A percentile compares a stretch with the other conserved stretches of the same genome.
phyloP scores from a whole-genome alignment of 768 basidiomycete species.

The Cantharellus anzutake region DNA sequence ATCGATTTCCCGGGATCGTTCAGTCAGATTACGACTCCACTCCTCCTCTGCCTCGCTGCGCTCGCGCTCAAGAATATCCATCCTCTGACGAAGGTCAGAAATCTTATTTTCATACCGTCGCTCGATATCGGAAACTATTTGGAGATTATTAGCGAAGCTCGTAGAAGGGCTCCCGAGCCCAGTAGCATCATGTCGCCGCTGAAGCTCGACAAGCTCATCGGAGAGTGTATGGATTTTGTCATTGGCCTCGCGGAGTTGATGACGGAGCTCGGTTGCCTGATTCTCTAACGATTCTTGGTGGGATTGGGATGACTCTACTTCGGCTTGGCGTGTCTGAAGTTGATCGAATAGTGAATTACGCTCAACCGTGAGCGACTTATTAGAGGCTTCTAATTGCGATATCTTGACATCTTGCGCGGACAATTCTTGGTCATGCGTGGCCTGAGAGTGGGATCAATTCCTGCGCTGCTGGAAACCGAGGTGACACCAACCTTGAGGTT shows the following conservation, averaged over 20 bases:
- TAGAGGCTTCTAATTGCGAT: slow-evolving; percentile 43
- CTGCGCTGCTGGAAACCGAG: neutral
- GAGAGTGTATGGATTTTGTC: slow-evolving; percentile 53
- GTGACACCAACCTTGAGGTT: slow-evolving; percentile 40
- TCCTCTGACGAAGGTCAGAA: slow-evolving; percentile 44
- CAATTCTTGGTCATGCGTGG: slow-evolving; percentile 47
- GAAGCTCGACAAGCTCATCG: slow-evolving; percentile 45
- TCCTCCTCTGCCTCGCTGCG: slow-evolving; percentile 73
- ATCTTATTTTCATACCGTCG: slow-evolving; percentile 59
- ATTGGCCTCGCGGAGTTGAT: slow-evolving; percentile 62
- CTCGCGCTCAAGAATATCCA: slow-evolving; percentile 57
- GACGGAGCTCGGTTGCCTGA: slow-evolving; percentile 68
- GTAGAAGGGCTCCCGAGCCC: slow-evolving; percentile 24
- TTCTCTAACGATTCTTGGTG: slow-evolving; percentile 57
- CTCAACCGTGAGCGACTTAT: slow-evolving; percentile 50
- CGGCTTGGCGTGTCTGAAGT: slow-evolving; percentile 74
- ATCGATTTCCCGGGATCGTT: slow-evolving; percentile 63
- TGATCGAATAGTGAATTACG: slow-evolving; percentile 73
- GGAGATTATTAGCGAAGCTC: slow-evolving; percentile 12
- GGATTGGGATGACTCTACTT: slow-evolving; percentile 64
- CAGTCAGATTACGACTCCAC: slow-evolving; percentile 69
- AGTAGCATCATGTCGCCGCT: slow-evolving; percentile 10
- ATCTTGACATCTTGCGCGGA: slow-evolving; percentile 41
- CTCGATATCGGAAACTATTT: slow-evolving; percentile 42
- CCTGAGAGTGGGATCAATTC: slow-evolving; percentile 24